A percentile compares a stretch with the other conserved stretches of the same genome.
Evolutionary conservation across 306 rosid species (phyloP).

Genomic region (Inga oerstediana): DNA sequence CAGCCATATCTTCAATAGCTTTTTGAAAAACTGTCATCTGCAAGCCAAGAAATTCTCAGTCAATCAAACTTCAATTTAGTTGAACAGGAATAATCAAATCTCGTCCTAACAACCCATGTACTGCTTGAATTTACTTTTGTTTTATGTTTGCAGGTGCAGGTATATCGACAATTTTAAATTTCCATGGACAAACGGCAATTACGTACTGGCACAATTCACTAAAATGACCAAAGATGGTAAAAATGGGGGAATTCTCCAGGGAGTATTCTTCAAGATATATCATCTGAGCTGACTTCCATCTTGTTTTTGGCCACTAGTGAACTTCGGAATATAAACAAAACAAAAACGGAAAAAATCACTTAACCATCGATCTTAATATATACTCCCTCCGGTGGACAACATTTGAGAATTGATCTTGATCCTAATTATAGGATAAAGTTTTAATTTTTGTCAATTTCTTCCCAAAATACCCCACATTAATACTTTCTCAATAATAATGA

Average conservation of each 20-base stretch:
- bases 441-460: no score
- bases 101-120: conserved; percentile 4
- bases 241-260: background rate
- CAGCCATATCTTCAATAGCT: conserved; percentile 92
- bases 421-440: no score
- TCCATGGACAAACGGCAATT: background rate
- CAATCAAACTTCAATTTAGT: background rate
- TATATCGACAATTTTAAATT: background rate
- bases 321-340: background rate
- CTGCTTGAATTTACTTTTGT: background rate
- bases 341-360: background rate
- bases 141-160: background rate
- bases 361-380: background rate
- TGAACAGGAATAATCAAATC: conserved; percentile 12
- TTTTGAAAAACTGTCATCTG: conserved; percentile 62
- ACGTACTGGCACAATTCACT: conserved; percentile 1
- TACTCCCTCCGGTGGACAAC: no score
- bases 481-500: no score
- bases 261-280: background rate
- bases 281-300: background rate
- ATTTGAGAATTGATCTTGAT: no score
- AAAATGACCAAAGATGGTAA: background rate
- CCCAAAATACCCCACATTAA: no score
- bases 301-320: background rate
- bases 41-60: conserved; percentile 29